These are phyloP conservation scores for Clavulina sp. DNA, from an alignment of 768 basidiomycete genomes.

Conservation along the genomic window DNA sequence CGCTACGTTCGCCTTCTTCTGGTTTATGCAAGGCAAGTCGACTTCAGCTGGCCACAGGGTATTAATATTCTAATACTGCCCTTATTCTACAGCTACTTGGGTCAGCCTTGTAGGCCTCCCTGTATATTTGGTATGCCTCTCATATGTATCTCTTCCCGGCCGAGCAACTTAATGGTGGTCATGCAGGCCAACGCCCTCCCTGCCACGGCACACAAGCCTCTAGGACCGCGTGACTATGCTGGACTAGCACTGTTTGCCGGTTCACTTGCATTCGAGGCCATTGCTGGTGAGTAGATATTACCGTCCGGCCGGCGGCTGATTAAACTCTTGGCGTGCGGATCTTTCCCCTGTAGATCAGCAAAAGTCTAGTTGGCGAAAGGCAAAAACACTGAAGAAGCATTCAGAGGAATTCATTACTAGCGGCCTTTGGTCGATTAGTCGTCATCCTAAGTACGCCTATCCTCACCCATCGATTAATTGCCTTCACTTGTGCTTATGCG, in stretches of 20 bases:
- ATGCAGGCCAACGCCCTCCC: constrained; percentile 35
- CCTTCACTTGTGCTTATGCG: neutral
- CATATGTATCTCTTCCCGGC: neutral
- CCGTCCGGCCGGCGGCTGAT: too few species aligned
- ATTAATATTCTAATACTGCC: constrained; percentile 11
- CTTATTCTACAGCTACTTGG: constrained; percentile 37
- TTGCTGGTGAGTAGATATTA: too few species aligned
- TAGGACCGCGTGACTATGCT: constrained; percentile 37
- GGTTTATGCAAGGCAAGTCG: constrained; percentile 39
- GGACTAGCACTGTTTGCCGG: constrained; percentile 34
- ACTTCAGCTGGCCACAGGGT: neutral
- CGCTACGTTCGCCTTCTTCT: constrained; percentile 34
- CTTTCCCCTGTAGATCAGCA: too few species aligned
- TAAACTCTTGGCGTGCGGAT: too few species aligned
- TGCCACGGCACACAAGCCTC: constrained; percentile 28
- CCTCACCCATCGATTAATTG: neutral
- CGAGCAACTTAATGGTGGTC: too few species aligned
- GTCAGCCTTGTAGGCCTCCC: constrained; percentile 50
- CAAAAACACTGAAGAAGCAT: constrained; percentile 44
- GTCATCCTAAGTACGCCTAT: constrained; percentile 51
- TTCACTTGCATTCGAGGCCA: constrained; percentile 42
- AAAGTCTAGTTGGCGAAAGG: constrained; percentile 43
- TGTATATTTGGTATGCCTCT: constrained; percentile 32
- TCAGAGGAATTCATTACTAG: constrained; percentile 50
- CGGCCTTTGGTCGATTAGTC: constrained; percentile 47